phyloP scores from a whole-genome alignment of 176 grass and related monocot species.

The Poa annua region DNA sequence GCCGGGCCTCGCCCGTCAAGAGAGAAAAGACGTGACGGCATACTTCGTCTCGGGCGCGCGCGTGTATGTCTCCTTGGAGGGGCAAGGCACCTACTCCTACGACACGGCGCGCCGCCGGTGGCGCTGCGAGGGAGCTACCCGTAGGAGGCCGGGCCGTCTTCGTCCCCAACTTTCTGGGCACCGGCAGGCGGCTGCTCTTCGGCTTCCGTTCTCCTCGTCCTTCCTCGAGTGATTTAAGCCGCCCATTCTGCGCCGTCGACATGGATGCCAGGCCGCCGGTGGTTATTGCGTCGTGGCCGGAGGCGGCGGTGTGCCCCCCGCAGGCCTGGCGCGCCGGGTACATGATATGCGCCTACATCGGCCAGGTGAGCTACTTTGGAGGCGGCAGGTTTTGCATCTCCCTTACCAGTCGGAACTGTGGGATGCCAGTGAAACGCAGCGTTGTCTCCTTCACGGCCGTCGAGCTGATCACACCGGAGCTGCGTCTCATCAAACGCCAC shows the following conservation, averaged over 20 bases:
- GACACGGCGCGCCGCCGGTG: not conserved
- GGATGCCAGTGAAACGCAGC: not conserved
- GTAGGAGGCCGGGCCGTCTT: not conserved
- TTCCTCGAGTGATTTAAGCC: not conserved
- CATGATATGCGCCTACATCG: too few relatives aligned
- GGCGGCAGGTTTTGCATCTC: slow-evolving; percentile 4
- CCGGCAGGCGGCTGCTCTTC: not conserved
- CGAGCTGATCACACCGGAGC: not conserved
- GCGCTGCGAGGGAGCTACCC: not conserved
- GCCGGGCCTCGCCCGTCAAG: not conserved
- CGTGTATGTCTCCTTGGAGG: not conserved
- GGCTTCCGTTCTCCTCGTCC: not conserved
- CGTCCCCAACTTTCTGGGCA: not conserved
- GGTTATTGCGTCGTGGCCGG: not conserved
- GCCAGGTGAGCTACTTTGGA: not conserved
- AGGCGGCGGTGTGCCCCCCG: not conserved
- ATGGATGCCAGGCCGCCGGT: not conserved
- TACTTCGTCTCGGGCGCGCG: not conserved
- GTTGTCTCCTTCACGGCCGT: not conserved
- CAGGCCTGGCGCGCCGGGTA: not conserved
- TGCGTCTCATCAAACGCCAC: not conserved
- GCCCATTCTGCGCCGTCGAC: not conserved
- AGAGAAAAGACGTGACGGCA: not conserved
- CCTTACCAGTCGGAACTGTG: not conserved
- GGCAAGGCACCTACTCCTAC: not conserved